Evolutionary conservation across 345 rosid genomes (phyloP), one percentile per base, ranked within the genome.

Genomic region (Corchorus capsularis): DNA sequence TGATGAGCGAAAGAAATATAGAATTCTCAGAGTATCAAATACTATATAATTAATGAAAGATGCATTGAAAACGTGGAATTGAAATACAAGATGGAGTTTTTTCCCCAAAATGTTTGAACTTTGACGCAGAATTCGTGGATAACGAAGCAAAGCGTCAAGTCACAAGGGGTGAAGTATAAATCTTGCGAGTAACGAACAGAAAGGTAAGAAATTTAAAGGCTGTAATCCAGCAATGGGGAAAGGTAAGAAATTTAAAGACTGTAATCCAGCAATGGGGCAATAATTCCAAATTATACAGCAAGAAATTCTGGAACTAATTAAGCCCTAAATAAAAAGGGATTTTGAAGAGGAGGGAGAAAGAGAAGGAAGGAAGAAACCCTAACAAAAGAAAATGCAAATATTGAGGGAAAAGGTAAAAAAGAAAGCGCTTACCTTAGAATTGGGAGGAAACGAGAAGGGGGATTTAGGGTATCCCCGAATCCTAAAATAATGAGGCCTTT

Each of bases 361-460:
- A 27, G 27, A 27, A 27, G 27, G 27, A 27, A 53, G 7, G 61
- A 53, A 50, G 20, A 50, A 69, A 69, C 72, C 57, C 57, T 68
- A 68, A 67, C 22, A 3, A 15, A 41, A 41, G 46, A 15, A n/a
- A 52, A 68, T 16, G 45, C 20, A 69, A 34, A 8, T 50, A 32
- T 49, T 27, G 7, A 41, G 5, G 7, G 7, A 41, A 41, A 41
- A 41, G 22, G 59, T 7, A 17, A 50, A 69, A 69, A 11, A 6
- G 43, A 32, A 69, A 8, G 73, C 6, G 45, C 45, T 34, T 32
- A 69, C 73, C 73, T 69, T 50, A 3, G 73, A 69, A 4, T 32
- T 32, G 9, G 2, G 73, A 69, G 34, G 72, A 69, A 20, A 4
- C 20, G 52, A 14, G 56, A 3, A 41, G 41, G 4, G 20, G 43